A percentile compares a stretch with the other conserved stretches of the same genome.
Evolutionary conservation across 2,329 filamentous ascomycete genomes (phyloP).

Genomic region (Colletotrichum musicola): DNA sequence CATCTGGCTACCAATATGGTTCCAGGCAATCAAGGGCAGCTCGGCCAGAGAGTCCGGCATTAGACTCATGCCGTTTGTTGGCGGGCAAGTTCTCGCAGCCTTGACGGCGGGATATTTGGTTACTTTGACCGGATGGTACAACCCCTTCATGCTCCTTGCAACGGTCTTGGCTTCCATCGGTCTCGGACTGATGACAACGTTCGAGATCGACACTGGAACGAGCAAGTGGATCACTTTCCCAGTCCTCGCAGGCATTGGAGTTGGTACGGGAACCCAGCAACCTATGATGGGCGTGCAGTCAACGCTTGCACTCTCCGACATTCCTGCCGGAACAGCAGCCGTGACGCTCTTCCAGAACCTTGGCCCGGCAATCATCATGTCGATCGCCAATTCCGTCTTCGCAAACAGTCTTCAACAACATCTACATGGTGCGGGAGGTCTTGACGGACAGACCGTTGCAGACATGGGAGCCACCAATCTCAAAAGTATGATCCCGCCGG

Average conservation of each 20-base stretch:
- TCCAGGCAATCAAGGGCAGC: conserved; percentile 49
- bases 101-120: conserved; percentile 45
- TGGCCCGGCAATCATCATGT: conserved; percentile 33
- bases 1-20: conserved; percentile 50
- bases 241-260: conserved; percentile 44
- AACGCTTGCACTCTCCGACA: conserved; percentile 39
- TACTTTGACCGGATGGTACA: conserved; percentile 51
- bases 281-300: conserved; percentile 45
- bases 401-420: conserved; percentile 40
- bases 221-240: conserved; percentile 43
- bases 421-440: conserved; percentile 46
- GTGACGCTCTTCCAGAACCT: conserved; percentile 34
- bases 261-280: conserved; percentile 45
- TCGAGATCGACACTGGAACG: conserved; percentile 9
- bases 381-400: conserved; percentile 35
- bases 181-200: conserved; percentile 26
- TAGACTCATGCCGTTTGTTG: conserved; percentile 47
- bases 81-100: conserved; percentile 46
- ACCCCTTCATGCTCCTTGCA: conserved; percentile 49
- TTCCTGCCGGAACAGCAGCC: conserved; percentile 35
- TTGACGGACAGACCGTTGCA: conserved; percentile 47
- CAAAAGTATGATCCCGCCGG: conserved; percentile 59
- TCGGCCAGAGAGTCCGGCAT: conserved; percentile 48
- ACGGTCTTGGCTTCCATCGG: conserved; percentile 47
- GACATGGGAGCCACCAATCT: conserved; percentile 67